A percentile compares a stretch with the other conserved stretches of the same genome.
These are phyloP conservation scores for Exophiala viscosa DNA, from an alignment of 2,329 filamentous ascomycete genomes.

Conservation along the genomic window DNA sequence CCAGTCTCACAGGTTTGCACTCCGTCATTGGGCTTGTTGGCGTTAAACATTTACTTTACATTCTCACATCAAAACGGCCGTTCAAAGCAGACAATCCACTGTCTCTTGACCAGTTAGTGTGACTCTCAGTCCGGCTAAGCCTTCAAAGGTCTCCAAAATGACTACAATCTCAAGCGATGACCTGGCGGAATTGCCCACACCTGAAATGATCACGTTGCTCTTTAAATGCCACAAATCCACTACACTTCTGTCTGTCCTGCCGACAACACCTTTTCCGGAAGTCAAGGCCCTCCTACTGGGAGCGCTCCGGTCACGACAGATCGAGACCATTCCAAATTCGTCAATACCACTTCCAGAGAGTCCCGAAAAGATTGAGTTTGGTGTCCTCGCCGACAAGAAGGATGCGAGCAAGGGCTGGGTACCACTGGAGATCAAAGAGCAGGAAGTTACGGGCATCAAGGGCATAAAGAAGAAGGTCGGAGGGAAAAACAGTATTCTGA, in stretches of 20 bases:
- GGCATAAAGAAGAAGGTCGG: conserved; percentile 28
- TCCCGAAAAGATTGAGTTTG: conserved; percentile 45
- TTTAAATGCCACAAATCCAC: conserved; percentile 72
- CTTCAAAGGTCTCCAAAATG: conserved; percentile 1
- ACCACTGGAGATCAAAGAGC: conserved; percentile 36
- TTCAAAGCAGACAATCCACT: neutral
- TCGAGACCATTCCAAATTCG: conserved; percentile 36
- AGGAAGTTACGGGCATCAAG: conserved; percentile 30
- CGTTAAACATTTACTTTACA: neutral
- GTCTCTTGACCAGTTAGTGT: no score
- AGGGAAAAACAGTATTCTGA: conserved; percentile 32
- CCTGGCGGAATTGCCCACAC: conserved; percentile 28
- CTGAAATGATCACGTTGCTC: conserved; percentile 61
- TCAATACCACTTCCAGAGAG: conserved; percentile 37
- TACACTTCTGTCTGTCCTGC: conserved; percentile 63
- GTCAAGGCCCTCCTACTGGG: conserved; percentile 58
- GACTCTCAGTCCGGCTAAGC: neutral
- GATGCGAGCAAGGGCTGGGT: conserved; percentile 51
- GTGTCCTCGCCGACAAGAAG: conserved; percentile 45
- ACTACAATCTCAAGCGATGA: conserved; percentile 1
- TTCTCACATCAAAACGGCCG: no score
- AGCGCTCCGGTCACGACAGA: conserved; percentile 48
- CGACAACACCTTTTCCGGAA: conserved; percentile 48
- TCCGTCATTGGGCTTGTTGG: neutral
- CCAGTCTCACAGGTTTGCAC: neutral